Evolutionary conservation across 768 basidiomycete genomes (phyloP).

Genomic region (Phallus indusiatus): DNA sequence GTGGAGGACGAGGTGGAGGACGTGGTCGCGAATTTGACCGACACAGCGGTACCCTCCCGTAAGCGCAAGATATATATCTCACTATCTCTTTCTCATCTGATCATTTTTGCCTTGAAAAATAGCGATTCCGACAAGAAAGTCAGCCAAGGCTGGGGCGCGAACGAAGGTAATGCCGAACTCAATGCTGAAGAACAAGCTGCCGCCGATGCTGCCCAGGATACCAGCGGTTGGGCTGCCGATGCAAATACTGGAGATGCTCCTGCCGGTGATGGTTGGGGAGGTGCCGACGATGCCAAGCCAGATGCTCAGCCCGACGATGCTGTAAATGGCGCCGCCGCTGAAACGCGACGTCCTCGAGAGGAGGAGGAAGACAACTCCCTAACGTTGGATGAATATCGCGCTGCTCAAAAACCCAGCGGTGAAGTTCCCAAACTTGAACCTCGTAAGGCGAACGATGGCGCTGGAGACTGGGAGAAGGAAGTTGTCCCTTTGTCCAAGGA

Average conservation of each 20-base stretch:
- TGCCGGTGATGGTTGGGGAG: constrained; percentile 22
- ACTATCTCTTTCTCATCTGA: background rate
- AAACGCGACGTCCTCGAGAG: constrained; percentile 39
- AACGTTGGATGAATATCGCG: constrained; percentile 88
- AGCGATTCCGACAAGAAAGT: constrained; percentile 95
- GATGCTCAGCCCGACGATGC: constrained; percentile 16
- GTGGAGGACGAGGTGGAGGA: constrained; percentile 35
- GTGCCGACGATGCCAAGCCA: constrained; percentile 15
- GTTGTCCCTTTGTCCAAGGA: constrained; percentile 53
- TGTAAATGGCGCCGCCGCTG: constrained; percentile 21
- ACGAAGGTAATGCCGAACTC: constrained; percentile 77
- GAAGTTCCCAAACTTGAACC: constrained; percentile 70
- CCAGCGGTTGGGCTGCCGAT: constrained; percentile 10
- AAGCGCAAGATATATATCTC: constrained; percentile 23
- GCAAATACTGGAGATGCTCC: constrained; percentile 9
- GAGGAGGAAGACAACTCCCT: constrained; percentile 93
- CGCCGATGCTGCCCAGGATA: constrained; percentile 58
- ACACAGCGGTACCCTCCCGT: constrained; percentile 80
- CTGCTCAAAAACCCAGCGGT: constrained; percentile 69
- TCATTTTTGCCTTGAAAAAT: constrained; percentile 5
- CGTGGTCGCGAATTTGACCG: constrained; percentile 76
- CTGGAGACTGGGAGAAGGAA: constrained; percentile 69
- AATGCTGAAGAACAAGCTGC: constrained; percentile 70
- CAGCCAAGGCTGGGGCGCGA: constrained; percentile 91
- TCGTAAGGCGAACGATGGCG: constrained; percentile 76